Evolutionary conservation across 371 early-diverging fungal species (phyloP).

Genomic region (Capillidium rhysosporum): DNA sequence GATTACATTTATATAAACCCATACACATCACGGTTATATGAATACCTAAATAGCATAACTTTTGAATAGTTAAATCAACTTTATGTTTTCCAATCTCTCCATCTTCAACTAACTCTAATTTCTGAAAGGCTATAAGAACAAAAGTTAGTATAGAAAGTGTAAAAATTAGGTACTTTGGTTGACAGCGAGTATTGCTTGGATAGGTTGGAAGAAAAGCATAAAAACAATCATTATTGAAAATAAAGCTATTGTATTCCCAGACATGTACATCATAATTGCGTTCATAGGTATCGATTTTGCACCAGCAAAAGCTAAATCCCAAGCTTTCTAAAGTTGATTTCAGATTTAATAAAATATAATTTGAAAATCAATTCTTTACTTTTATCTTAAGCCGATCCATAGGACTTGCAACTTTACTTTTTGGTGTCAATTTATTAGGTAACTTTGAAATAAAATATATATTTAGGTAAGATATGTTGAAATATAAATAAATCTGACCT

Average conservation of each 20-base stretch:
- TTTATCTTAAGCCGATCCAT: not conserved
- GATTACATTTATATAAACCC: slow-evolving; percentile 74
- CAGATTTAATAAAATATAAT: not conserved
- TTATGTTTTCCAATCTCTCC: slow-evolving; percentile 12
- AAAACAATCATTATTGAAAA: slow-evolving; percentile 86
- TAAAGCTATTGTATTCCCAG: slow-evolving; percentile 84
- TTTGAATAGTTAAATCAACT: slow-evolving; percentile 42
- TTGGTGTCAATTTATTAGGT: not conserved
- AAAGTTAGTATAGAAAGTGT: not conserved
- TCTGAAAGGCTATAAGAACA: slow-evolving; percentile 8
- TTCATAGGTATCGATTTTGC: slow-evolving; percentile 93
- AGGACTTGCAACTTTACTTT: not conserved
- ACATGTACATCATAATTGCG: slow-evolving; percentile 95
- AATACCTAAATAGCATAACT: slow-evolving; percentile 53
- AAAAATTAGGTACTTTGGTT: slow-evolving; percentile 28
- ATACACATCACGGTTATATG: slow-evolving; percentile 57
- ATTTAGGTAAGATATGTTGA: not conserved
- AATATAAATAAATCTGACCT: not conserved
- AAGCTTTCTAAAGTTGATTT: slow-evolving; percentile 52
- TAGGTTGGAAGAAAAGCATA: slow-evolving; percentile 82
- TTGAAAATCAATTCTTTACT: not conserved
- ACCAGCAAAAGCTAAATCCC: slow-evolving; percentile 84
- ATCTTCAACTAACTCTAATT: slow-evolving; percentile 43
- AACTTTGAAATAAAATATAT: not conserved
- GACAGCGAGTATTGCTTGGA: slow-evolving; percentile 51